phyloP scores from a whole-genome alignment of 306 rosid species.

The cucumber (Cucumis sativus) region DNA sequence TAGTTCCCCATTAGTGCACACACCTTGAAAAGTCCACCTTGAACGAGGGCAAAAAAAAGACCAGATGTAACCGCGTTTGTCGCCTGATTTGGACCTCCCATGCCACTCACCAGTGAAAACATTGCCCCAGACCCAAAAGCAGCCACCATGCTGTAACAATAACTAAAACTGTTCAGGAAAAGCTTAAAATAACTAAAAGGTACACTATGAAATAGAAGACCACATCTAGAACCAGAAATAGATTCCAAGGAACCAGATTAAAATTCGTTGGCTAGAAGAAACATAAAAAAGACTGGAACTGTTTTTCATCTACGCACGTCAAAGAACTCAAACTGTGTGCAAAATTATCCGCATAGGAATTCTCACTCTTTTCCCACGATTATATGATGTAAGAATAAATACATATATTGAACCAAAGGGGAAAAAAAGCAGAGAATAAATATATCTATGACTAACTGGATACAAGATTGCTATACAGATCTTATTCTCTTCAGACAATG shows the following conservation, averaged over 20 bases:
- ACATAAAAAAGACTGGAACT: too few relatives aligned
- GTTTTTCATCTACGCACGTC: neutral
- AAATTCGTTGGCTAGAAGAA: neutral
- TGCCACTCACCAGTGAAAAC: slow-evolving; percentile 86
- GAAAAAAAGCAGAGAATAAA: neutral
- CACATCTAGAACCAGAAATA: neutral
- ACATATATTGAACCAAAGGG: neutral
- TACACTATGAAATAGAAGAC: neutral
- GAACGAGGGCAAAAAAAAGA: slow-evolving; percentile 81
- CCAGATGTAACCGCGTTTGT: slow-evolving; percentile 83
- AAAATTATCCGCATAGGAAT: neutral
- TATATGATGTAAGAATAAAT: neutral
- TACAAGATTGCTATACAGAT: neutral
- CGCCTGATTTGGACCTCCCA: slow-evolving; percentile 83
- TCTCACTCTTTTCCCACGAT: neutral
- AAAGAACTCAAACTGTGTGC: neutral
- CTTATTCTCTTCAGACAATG: neutral
- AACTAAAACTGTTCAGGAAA: neutral
- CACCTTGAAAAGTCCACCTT: slow-evolving; percentile 95
- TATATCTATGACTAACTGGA: neutral
- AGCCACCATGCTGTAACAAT: slow-evolving; percentile 67
- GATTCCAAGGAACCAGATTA: neutral
- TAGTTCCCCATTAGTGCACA: slow-evolving; percentile 16
- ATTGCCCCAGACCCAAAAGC: slow-evolving; percentile 95
- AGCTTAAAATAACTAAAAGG: neutral